phyloP scores from a whole-genome alignment of 768 basidiomycete genomes.

The Rhodotorula paludigena region DNA sequence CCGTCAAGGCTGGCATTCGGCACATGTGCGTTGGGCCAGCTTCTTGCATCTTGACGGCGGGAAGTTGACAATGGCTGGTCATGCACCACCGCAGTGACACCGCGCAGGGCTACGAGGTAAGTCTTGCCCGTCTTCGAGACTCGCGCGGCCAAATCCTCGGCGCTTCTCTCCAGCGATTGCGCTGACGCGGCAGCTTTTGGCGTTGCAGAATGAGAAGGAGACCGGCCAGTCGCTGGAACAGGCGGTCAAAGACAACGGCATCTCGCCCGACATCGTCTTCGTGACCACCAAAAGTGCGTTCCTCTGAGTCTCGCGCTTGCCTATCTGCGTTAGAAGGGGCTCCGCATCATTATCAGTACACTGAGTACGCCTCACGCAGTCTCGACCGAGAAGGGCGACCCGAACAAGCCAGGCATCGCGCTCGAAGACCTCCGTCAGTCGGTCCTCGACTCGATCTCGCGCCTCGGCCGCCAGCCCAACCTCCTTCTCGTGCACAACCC shows the following conservation, averaged over 20 bases:
- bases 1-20: conserved; percentile 42
- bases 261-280: conserved; percentile 38
- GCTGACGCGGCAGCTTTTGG: not conserved
- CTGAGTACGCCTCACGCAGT: conserved; percentile 5
- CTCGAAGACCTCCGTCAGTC: conserved; percentile 38
- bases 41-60: not conserved
- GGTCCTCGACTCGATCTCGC: conserved; percentile 39
- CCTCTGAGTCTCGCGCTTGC: not conserved
- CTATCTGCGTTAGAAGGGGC: not conserved
- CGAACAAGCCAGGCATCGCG: conserved; percentile 5
- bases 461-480: conserved; percentile 42
- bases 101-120: conserved; percentile 1
- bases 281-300: conserved; percentile 45
- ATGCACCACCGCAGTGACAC: conserved; percentile 1
- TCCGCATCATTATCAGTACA: too few species aligned
- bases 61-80: not conserved
- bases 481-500: conserved; percentile 47
- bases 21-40: conserved; percentile 43
- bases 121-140: not conserved
- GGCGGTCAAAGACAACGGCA: conserved; percentile 5
- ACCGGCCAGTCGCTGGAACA: conserved; percentile 36
- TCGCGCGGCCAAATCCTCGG: too few species aligned
- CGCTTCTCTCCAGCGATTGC: not conserved
- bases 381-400: conserved; percentile 24
- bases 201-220: conserved; percentile 43